A percentile compares a stretch with the other conserved stretches of the same genome.
Conservation (phyloP, 257 asterid species). For the Penstemon barbatus region DNA sequence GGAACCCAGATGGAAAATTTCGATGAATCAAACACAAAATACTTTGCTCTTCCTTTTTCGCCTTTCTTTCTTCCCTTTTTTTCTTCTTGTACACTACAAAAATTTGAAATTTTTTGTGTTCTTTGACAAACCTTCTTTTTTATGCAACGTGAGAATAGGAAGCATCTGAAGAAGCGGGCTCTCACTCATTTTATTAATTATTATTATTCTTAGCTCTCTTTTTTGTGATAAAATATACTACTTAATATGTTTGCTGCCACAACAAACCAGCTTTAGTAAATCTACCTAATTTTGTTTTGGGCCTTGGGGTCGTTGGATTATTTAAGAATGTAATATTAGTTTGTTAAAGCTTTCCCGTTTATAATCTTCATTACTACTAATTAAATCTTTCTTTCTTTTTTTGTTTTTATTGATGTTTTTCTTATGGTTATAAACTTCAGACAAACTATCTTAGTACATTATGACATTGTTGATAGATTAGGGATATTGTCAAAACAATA, state of each 20-base stretch:
- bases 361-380: conserved; percentile 1
- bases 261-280: background rate
- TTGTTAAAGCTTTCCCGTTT: background rate
- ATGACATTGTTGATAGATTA: no score
- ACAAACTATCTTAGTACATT: no score
- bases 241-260: no score
- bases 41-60: background rate
- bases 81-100: conserved; percentile 7
- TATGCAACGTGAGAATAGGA: conserved; percentile 42
- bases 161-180: conserved; percentile 50
- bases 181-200: background rate
- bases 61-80: conserved; percentile 15
- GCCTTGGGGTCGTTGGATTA: background rate
- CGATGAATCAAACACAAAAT: conserved; percentile 20
- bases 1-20: conserved; percentile 31
- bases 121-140: conserved; percentile 1
- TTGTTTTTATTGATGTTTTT: background rate
- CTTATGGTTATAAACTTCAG: background rate
- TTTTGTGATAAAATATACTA: background rate
- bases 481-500: no score
- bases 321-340: background rate
- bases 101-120: conserved; percentile 23
- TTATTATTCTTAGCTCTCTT: background rate
- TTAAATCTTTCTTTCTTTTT: background rate
- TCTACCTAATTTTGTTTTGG: background rate